These are phyloP conservation scores for Salix purpurea DNA, from an alignment of 345 rosid genomes.

Conservation along the genomic window DNA sequence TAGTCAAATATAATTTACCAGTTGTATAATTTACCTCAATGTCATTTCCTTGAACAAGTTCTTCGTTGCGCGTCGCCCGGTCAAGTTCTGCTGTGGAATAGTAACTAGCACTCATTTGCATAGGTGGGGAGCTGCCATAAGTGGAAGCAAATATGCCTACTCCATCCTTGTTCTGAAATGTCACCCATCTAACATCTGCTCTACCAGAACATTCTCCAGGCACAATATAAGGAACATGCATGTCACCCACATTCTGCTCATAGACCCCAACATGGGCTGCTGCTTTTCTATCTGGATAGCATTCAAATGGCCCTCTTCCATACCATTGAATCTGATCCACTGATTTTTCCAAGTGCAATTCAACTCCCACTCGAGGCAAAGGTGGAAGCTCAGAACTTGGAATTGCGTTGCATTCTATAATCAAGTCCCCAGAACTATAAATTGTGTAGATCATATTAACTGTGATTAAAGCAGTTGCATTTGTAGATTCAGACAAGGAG, in stretches of 20 bases:
- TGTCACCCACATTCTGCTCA: slow-evolving; percentile 50
- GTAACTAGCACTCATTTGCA: slow-evolving; percentile 95
- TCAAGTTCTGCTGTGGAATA: slow-evolving; percentile 64
- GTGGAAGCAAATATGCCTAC: slow-evolving; percentile 76
- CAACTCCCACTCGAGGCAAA: slow-evolving; percentile 85
- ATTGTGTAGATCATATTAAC: slow-evolving; percentile 54
- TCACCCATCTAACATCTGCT: slow-evolving; percentile 94
- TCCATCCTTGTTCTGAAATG: slow-evolving; percentile 64
- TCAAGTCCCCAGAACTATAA: slow-evolving; percentile 70
- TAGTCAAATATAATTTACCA: not conserved
- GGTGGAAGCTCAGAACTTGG: slow-evolving; percentile 80
- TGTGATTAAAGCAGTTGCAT: slow-evolving; percentile 45
- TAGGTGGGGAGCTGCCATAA: slow-evolving; percentile 68
- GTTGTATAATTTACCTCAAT: slow-evolving; percentile 54
- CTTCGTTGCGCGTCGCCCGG: slow-evolving; percentile 66
- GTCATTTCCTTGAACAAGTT: slow-evolving; percentile 57
- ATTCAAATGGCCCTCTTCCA: slow-evolving; percentile 95
- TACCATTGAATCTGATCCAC: slow-evolving; percentile 73
- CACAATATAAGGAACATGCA: slow-evolving; percentile 95
- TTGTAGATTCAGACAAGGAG: slow-evolving; percentile 23
- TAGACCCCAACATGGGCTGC: slow-evolving; percentile 81
- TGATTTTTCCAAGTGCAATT: slow-evolving; percentile 63
- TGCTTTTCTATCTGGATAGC: slow-evolving; percentile 94
- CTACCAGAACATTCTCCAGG: slow-evolving; percentile 92
- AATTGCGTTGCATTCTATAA: slow-evolving; percentile 53